Evolutionary conservation across 352 stramenopile species (phyloP), one percentile per base, ranked within the genome.

Genomic region (Pythium biforme): DNA sequence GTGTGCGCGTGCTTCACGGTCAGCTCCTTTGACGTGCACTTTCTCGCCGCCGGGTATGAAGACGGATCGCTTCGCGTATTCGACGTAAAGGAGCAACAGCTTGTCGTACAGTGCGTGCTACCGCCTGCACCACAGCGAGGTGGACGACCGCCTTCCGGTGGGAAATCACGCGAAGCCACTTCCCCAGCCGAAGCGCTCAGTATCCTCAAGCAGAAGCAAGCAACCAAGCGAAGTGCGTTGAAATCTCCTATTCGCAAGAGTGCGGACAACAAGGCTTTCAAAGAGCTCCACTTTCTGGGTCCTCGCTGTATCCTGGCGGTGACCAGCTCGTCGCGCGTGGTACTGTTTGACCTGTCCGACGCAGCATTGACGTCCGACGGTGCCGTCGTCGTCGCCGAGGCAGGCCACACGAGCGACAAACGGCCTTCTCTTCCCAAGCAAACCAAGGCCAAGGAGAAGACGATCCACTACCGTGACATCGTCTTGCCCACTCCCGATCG

Each of bases 31-130:
- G 57, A 69, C 19, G 25, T 14, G 1, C 39, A 55, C 17, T 26
- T 66, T 14, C 50, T 84, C 5, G 60, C 87, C 55, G 74, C 71
- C 31, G 76, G 69, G 11, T 88, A 85, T 27, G 65, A 69, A 17
- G 76, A 91, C 54, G 69, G 74, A 11, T 76, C 67, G 4, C 20
- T 91, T 12, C 73, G 82, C 0, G 47, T 88, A 1, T 81, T 89
- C 51, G 67, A 91, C 66, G 37, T 91, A 14, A 56, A 52, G 8
- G 59, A 73, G 15, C 80, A 85, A 58, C 62, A 46, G 2, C 41
- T 88, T 9, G 22, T 88, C 5, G 70, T 70, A 0, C 70, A 80
- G 10, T 86, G 73, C 27, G 59, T 91, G 23, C 48, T 61, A 15
- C 22, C 55, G 17, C 31, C 33, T n/a, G 20, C 46, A 40, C 33